Conservation (phyloP, 441 rosid genomes). For the Populus hybrid region DNA sequence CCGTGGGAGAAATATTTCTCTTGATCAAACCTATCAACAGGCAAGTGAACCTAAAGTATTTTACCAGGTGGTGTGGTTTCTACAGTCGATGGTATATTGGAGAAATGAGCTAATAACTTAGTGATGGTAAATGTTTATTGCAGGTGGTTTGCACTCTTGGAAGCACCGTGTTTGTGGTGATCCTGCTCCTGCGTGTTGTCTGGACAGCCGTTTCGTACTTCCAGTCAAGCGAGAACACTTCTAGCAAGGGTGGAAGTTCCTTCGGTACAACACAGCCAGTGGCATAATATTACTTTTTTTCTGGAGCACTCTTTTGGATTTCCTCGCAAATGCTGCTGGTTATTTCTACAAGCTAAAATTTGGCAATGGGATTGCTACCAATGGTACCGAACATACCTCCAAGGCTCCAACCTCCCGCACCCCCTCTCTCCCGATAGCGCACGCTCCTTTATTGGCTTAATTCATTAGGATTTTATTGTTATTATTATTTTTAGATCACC, state of each 20-base stretch:
- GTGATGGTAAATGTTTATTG: background rate
- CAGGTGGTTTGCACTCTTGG: constrained; percentile 65
- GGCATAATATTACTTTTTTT: constrained; percentile 5
- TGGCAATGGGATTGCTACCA: background rate
- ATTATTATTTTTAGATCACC: no score
- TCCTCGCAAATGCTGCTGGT: background rate
- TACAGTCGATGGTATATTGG: background rate
- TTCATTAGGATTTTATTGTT: no score
- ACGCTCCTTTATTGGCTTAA: no score
- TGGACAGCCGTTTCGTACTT: constrained; percentile 61
- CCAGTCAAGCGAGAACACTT: constrained; percentile 47
- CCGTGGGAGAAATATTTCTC: background rate
- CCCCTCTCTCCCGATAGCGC: background rate
- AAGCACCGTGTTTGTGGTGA: constrained; percentile 49
- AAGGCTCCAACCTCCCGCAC: background rate
- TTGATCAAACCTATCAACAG: background rate
- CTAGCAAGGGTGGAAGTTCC: constrained; percentile 35
- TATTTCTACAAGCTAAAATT: background rate
- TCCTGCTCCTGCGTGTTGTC: constrained; percentile 51
- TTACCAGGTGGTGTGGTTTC: background rate
- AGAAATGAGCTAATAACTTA: background rate
- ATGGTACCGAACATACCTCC: background rate
- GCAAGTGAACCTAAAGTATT: background rate
- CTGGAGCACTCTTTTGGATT: background rate
- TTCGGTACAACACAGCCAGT: constrained; percentile 35